Percentiles rank a stretch among this genome's conserved stretches.
phyloP scores from a whole-genome alignment of 2,329 filamentous ascomycete genomes.

The Phialocephala sp. region DNA sequence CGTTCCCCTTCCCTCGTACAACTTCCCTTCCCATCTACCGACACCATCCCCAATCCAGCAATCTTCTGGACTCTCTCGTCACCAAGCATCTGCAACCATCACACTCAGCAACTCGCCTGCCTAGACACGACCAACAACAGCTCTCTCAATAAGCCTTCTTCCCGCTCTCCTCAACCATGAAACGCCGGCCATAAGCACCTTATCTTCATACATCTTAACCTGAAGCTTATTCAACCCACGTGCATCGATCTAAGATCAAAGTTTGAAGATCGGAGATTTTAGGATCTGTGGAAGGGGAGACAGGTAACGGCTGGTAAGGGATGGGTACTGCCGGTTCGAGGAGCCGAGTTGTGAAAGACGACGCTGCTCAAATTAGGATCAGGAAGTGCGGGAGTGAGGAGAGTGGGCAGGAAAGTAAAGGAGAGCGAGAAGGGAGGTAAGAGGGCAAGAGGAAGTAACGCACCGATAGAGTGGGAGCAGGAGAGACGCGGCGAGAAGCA shows the following conservation, averaged over 20 bases:
- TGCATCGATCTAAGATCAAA: background rate
- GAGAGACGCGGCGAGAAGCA: background rate
- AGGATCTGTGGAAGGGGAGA: background rate
- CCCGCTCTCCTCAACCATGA: background rate
- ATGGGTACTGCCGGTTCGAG: background rate
- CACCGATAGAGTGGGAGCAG: background rate
- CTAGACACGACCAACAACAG: background rate
- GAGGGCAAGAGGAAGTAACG: background rate
- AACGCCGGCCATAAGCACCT: background rate
- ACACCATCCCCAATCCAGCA: background rate
- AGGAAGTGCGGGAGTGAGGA: background rate
- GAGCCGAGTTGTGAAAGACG: background rate
- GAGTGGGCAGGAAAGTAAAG: background rate
- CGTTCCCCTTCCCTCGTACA: too few relatives aligned
- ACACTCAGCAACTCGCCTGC: background rate
- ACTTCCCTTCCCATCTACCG: background rate
- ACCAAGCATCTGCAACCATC: conserved; percentile 3
- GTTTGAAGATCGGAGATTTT: background rate
- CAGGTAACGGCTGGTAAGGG: background rate
- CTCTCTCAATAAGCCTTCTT: conserved; percentile 6
- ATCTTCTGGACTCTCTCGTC: background rate
- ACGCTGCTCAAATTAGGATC: background rate
- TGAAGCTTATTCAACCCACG: background rate
- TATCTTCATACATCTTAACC: conserved; percentile 2
- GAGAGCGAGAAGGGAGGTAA: background rate